Evolutionary conservation across 2,329 filamentous ascomycete genomes (phyloP), one percentile per base, ranked within the genome.

Genomic region (Aspergillus ochraceus): DNA sequence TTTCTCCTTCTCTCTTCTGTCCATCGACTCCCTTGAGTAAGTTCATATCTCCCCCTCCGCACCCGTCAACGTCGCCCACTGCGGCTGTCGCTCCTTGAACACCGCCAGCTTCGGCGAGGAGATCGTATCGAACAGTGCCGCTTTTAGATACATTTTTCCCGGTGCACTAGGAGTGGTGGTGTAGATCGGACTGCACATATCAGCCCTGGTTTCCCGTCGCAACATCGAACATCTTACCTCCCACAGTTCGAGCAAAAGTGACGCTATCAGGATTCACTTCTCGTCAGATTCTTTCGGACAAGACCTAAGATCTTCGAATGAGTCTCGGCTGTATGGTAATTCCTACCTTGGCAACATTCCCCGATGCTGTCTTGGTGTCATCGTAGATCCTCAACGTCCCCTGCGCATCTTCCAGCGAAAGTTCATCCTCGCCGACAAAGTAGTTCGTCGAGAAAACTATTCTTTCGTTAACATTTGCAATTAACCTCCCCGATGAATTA

Each of bases 391-490:
- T 68, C 47, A 69, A 29, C 0, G 46, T 30, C 1, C 30, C 36
- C 2, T 50, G 52, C 1, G 60, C 39, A 52, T 69, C 66, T 10
- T 68, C 58, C 11, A 71, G 11, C 2, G 51, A 60, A 53, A 70
- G 55, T 2, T 65, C 59, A 58, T 60, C 56, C 20, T 65, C 59
- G 4, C 58, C 12, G 6, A 66, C 45, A 8, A 68, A 30, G n/a
- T 69, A 71, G 53, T 71, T 69, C 26, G 68, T 42, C 5, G 69
- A 70, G 14, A 64, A 71, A 4, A 63, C 68, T 71, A 39, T 46
- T 20, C 4, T 17, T 14, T 14, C 10, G 10, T 36, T 36, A 36
- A 10, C 17, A 17, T 17, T 20, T 20, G n/a, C 17, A 9, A 20
- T 46, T 46, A 14, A 19, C 2, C 6, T 17, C 42, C 26, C 6